Conservation (phyloP, 1,139 yeast species). For the Candida labiduridarum region DNA sequence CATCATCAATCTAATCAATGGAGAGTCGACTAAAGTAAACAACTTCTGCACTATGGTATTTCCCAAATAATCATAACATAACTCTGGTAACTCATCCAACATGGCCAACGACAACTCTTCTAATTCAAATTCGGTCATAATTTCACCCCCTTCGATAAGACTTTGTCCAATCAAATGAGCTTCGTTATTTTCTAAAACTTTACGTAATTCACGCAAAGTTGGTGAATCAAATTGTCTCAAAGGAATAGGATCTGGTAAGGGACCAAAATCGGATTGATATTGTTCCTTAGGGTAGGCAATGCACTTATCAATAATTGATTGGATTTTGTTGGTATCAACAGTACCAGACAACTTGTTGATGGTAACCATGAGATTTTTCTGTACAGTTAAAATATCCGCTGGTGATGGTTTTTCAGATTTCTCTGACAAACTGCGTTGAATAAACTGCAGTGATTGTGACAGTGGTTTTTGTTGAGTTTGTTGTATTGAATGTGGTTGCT, state of each 20-base stretch:
- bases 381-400: conserved; percentile 29
- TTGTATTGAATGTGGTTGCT: background rate
- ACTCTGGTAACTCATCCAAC: conserved; percentile 87
- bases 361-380: conserved; percentile 25
- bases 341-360: conserved; percentile 23
- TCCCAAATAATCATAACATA: conserved; percentile 91
- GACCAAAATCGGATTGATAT: conserved; percentile 59
- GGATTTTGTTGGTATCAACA: conserved; percentile 34
- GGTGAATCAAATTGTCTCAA: conserved; percentile 85
- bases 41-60: conserved; percentile 94
- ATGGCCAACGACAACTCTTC: conserved; percentile 85
- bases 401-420: conserved; percentile 20
- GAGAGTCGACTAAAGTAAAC: conserved; percentile 68
- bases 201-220: conserved; percentile 62
- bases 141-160: conserved; percentile 7
- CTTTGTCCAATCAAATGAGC: conserved; percentile 15
- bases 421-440: conserved; percentile 10
- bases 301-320: conserved; percentile 35
- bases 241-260: conserved; percentile 66
- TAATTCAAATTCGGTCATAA: conserved; percentile 53
- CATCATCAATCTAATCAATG: conserved; percentile 78
- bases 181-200: conserved; percentile 51
- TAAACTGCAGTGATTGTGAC: conserved; percentile 9
- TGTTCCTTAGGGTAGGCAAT: conserved; percentile 33
- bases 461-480: background rate